Evolutionary conservation across 345 rosid species (phyloP), one percentile per base, ranked within the genome.

Genomic region (Pseudoturritis turrita): DNA sequence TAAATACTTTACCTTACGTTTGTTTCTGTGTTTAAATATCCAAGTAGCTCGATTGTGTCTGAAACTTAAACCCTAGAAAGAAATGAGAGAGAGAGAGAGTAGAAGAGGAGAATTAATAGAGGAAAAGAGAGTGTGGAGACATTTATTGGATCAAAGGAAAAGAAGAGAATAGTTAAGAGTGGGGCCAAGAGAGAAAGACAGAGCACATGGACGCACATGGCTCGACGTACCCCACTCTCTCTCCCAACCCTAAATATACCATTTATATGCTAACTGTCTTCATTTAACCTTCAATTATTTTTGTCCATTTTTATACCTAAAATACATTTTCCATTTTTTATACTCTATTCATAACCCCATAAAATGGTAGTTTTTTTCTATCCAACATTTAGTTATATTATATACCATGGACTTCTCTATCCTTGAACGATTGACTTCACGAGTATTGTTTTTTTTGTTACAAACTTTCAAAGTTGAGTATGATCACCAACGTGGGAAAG

Each of bases 151-250:
- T 72, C 78, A 36, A 80, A 80, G 79, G 80, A 71, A 77, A 81
- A 70, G 74, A 68, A 67, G 77, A 62, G 84, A 89, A 45, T 33
- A 33, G 37, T 47, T 61, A 29, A 60, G 62, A 43, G 75, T 76
- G 85, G 96, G 93, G 91, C 74, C 87, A 64, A 13, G 14, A 60
- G 91, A 87, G 89, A 84, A 75, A 87, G 92, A 89, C 92, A 87
- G 80, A 75, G 88, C 98, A 92, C 98, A 92, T 92, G 98, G 91
- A 77, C 19, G 95, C 98, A 92, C 98, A 92, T 92, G 98, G 86
- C 43, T 75, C 44, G 67, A 44, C 51, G 10, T 68, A 35, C 74
- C 79, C 78, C 62, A 74, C 78, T 15, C 4, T 58, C 37, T 59
- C 67, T 74, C 72, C 72, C 61, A 74, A 66, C 68, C 70, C 70